phyloP scores from a whole-genome alignment of 2,329 filamentous ascomycete genomes.

The Diaporthe destruens region DNA sequence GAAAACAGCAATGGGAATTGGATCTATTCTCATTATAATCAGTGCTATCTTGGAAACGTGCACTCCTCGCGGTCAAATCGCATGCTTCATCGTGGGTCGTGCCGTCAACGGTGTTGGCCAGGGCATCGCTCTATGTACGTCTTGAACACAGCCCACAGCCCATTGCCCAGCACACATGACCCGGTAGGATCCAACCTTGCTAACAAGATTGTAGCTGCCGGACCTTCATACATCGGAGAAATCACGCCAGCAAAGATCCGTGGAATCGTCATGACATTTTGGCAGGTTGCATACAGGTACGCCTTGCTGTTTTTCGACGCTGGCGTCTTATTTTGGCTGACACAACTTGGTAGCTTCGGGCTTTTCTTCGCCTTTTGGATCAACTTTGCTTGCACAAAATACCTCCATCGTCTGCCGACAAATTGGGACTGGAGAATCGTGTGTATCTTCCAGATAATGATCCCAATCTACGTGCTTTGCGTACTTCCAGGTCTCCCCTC shows the following conservation, averaged over 20 bases:
- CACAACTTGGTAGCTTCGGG: constrained; percentile 26
- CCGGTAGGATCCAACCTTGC: constrained; percentile 37
- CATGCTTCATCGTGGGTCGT: constrained; percentile 76
- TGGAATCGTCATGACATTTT: constrained; percentile 77
- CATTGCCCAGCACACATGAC: constrained; percentile 51
- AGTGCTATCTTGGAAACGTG: constrained; percentile 79
- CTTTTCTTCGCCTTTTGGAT: constrained; percentile 74
- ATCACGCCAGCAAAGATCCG: constrained; percentile 73
- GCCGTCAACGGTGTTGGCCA: constrained; percentile 78
- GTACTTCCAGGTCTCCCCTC: constrained; percentile 76
- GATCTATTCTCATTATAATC: constrained; percentile 74
- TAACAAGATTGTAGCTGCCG: constrained; percentile 61
- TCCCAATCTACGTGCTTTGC: constrained; percentile 71
- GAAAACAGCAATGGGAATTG: constrained; percentile 73
- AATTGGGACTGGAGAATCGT: constrained; percentile 83
- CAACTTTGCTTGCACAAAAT: constrained; percentile 70
- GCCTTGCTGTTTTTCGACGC: neutral
- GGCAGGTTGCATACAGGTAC: constrained; percentile 62
- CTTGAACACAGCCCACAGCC: neutral
- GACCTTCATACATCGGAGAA: constrained; percentile 79
- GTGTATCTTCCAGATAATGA: constrained; percentile 77
- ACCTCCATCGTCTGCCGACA: constrained; percentile 55
- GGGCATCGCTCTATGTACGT: constrained; percentile 69
- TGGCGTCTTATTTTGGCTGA: neutral
- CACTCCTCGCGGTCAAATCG: constrained; percentile 69